Conservation (phyloP, 768 basidiomycete genomes). For the Calvatia gigantea region DNA sequence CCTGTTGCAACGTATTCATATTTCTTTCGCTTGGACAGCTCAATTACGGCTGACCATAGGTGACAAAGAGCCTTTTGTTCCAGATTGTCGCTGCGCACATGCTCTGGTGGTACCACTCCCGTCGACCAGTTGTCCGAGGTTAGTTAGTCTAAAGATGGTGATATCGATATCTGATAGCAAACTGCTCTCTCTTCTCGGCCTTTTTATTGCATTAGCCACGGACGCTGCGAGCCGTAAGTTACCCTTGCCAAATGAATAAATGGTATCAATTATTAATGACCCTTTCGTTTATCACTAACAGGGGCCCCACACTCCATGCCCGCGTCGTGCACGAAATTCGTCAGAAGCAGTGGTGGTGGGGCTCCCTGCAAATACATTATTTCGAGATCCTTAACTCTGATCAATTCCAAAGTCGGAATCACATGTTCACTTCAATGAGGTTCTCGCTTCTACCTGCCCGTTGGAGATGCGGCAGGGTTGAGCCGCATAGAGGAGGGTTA, state of each 20-base stretch:
- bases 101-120: neutral
- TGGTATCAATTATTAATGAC: neutral
- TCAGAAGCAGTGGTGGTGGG: too few species aligned
- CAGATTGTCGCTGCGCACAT: neutral
- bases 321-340: too few species aligned
- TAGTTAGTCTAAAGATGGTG: conserved; percentile 1
- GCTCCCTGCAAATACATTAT: neutral
- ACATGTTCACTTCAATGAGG: neutral
- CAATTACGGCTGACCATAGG: neutral
- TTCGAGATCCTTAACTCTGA: neutral
- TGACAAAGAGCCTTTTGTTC: neutral
- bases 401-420: neutral
- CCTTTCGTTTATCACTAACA: too few species aligned
- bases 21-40: neutral
- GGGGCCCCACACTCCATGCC: too few species aligned
- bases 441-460: neutral
- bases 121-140: neutral
- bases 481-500: neutral
- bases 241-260: neutral
- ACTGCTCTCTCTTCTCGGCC: neutral
- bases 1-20: neutral
- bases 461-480: neutral
- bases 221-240: neutral
- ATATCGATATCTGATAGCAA: neutral
- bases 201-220: neutral